Evolutionary conservation across 257 asterid genomes (phyloP).

Genomic region (Jaltomata sinuosa): DNA sequence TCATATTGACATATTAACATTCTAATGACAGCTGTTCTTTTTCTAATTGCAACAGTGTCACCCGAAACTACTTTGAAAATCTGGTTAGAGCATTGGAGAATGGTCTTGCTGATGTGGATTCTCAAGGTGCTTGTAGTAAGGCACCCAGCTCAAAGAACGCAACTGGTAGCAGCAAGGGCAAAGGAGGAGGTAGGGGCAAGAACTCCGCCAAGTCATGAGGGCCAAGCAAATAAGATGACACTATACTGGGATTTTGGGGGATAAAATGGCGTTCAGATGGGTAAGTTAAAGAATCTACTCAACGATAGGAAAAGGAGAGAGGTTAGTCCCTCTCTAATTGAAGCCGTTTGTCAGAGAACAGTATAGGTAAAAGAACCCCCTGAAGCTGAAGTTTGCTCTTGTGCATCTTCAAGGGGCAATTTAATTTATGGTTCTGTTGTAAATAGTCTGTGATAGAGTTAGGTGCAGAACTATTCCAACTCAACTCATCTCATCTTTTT

Average conservation of each 20-base stretch:
- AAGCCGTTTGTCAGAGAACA: background rate
- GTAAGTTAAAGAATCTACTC: background rate
- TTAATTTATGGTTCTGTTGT: background rate
- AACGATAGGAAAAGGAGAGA: background rate
- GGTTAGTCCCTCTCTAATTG: background rate
- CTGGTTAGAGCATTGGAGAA: conserved; percentile 86
- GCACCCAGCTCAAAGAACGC: conserved; percentile 32
- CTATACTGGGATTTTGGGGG: background rate
- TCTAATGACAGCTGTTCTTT: background rate
- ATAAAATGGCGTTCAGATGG: background rate
- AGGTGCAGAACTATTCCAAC: conserved; percentile 1
- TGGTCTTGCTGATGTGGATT: conserved; percentile 86
- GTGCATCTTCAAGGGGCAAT: background rate
- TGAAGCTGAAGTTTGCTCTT: background rate
- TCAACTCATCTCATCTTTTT: background rate
- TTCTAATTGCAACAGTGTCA: conserved; percentile 51
- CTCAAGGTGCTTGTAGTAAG: conserved; percentile 44
- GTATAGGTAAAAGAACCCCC: background rate
- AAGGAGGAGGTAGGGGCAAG: conserved; percentile 52
- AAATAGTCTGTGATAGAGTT: conserved; percentile 1
- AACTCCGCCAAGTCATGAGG: conserved; percentile 36
- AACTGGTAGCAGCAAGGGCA: conserved; percentile 63
- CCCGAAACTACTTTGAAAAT: conserved; percentile 84
- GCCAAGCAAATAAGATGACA: conserved; percentile 44
- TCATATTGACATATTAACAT: background rate